Evolutionary conservation across 2,329 filamentous ascomycete species (phyloP).

Genomic region (Pseudogymnoascus sp.): DNA sequence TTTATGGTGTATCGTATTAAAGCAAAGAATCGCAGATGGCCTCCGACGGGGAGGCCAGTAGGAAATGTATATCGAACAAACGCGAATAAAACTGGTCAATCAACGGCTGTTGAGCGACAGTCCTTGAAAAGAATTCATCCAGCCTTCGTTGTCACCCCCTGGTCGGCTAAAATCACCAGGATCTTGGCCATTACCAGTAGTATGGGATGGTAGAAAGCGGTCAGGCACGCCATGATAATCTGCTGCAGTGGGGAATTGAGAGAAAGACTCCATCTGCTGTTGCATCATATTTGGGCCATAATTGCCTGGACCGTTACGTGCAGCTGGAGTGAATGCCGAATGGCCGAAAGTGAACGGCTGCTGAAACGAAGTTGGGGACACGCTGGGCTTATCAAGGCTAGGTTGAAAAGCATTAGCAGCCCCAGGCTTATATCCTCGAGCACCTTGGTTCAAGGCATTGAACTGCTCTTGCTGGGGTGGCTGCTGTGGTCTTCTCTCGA

Average conservation of each 20-base stretch:
- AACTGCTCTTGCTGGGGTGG: constrained; percentile 23
- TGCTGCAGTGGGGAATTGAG: constrained; percentile 32
- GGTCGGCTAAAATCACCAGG: constrained; percentile 34
- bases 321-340: constrained; percentile 34
- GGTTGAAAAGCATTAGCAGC: constrained; percentile 36
- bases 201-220: constrained; percentile 37
- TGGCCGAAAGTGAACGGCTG: constrained; percentile 34
- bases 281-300: constrained; percentile 34
- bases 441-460: constrained; percentile 16
- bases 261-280: constrained; percentile 34
- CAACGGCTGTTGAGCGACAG: constrained; percentile 53
- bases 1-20: constrained; percentile 7
- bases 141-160: constrained; percentile 42
- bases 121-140: constrained; percentile 58
- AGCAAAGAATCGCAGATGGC: constrained; percentile 6
- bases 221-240: constrained; percentile 41
- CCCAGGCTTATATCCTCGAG: constrained; percentile 29
- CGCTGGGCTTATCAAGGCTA: constrained; percentile 33
- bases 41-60: not conserved
- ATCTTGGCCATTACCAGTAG: constrained; percentile 30
- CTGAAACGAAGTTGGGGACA: constrained; percentile 32
- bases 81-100: not conserved
- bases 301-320: constrained; percentile 27
- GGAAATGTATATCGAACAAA: constrained; percentile 2
- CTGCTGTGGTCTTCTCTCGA: constrained; percentile 32